Conservation (phyloP, 1,139 yeast species). For the Scheffersomyces segobiensis region DNA sequence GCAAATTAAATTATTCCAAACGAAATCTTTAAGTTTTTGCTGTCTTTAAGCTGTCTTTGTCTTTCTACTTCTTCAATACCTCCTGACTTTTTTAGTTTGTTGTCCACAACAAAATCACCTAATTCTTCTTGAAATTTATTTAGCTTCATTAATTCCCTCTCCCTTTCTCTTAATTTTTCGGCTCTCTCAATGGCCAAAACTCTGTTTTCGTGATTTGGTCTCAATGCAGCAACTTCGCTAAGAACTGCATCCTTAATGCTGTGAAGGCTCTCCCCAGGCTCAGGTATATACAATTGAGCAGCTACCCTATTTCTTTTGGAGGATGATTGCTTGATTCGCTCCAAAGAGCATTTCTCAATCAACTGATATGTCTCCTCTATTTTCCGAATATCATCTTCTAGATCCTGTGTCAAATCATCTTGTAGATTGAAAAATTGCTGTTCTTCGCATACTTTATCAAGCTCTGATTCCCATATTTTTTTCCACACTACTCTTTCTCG, state of each 20-base stretch:
- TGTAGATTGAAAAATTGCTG: constrained; percentile 90
- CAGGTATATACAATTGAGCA: constrained; percentile 50
- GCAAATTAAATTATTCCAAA: constrained; percentile 28
- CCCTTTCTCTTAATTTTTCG: constrained; percentile 75
- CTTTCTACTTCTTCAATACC: constrained; percentile 87
- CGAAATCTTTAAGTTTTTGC: constrained; percentile 57
- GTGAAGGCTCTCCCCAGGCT: constrained; percentile 66
- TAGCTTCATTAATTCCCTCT: constrained; percentile 55
- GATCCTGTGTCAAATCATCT: constrained; percentile 78
- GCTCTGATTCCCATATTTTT: constrained; percentile 87
- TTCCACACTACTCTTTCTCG: constrained; percentile 86
- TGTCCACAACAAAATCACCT: constrained; percentile 81
- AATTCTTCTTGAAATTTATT: constrained; percentile 83
- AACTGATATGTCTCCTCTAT: constrained; percentile 80
- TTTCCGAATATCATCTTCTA: constrained; percentile 76
- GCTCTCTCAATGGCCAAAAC: constrained; percentile 88
- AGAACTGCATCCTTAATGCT: constrained; percentile 78
- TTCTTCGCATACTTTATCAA: constrained; percentile 88
- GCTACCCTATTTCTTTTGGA: constrained; percentile 36
- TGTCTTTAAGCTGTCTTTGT: constrained; percentile 64
- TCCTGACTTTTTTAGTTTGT: constrained; percentile 75
- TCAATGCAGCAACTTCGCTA: constrained; percentile 73
- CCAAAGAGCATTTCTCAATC: constrained; percentile 80
- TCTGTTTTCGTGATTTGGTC: constrained; percentile 82
- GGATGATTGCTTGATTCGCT: constrained; percentile 51